Evolutionary conservation across 768 basidiomycete genomes (phyloP), one percentile per base, ranked within the genome.

Genomic region (Mycena latifolia): DNA sequence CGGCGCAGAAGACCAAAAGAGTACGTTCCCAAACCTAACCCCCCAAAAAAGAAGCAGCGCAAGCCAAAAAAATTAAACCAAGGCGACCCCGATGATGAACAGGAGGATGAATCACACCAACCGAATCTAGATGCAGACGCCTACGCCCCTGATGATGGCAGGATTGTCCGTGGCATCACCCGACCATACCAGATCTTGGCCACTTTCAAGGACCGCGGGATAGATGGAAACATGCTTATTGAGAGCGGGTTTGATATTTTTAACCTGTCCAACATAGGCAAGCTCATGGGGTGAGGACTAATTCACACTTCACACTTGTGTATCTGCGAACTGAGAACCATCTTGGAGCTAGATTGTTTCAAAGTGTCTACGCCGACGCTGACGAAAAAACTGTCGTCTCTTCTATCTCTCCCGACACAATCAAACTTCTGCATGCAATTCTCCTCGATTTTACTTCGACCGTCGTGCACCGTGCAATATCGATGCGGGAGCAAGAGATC

Each of bases 401-500:
- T 17, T 75, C 79, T 18, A 84, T 92, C 39, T 87, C 89, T 8
- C 78, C 80, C 0, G 77, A 82, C 10, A 81, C 85, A 14, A 74
- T 92, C 31, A 80, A 72, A 29, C 68, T 86, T 17, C 67, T 92
- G 39, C 78, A 79, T 22, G 78, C 73, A 12, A 79, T 84, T 31
- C 71, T 88, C 24, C 78, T 82, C 11, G 79, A 82, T 33, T 93
- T 92, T 69, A 79, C 84, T 18, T 81, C 82, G 10, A 81, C 85
- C 39, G 57, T 88, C 0, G 76, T 90, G 2, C 83, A 86, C 59
- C 82, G 80, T 35, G 79, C 84, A 24, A 82, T 92, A 46, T 78
- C 85, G 9, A 78, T 83, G 39, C 85, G 86, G 45, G 89, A 91
- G 69, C 85, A 89, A 62, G 91, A 91, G 69, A 75, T 80, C 57